phyloP scores from a whole-genome alignment of 805 yeast genomes.

The Ogataea glucozyma region DNA sequence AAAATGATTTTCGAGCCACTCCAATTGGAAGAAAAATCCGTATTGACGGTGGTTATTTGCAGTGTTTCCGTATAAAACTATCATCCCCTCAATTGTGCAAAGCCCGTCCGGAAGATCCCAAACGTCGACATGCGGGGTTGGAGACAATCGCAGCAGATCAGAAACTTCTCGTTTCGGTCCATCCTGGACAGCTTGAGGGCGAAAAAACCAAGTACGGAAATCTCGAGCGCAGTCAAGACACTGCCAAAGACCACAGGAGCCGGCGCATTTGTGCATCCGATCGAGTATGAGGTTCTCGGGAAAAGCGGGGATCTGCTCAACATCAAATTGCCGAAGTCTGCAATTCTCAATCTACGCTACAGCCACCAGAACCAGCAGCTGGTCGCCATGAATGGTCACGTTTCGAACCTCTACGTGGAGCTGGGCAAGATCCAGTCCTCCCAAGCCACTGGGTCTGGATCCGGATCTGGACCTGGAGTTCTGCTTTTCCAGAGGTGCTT shows the following conservation, averaged over 20 bases:
- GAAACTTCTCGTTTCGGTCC: slow-evolving; percentile 23
- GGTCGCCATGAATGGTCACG: slow-evolving; percentile 47
- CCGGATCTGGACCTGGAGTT: too few relatives aligned
- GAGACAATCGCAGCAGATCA: slow-evolving; percentile 3
- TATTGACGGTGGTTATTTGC: too few relatives aligned
- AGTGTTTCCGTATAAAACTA: too few relatives aligned
- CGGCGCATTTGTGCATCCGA: slow-evolving; percentile 49
- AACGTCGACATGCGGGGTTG: slow-evolving; percentile 4
- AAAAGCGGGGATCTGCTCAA: slow-evolving; percentile 40
- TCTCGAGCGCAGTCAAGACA: slow-evolving; percentile 25
- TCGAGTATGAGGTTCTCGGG: slow-evolving; percentile 45
- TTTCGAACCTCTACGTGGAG: slow-evolving; percentile 33
- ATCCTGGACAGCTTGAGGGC: slow-evolving; percentile 16
- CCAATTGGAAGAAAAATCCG: too few relatives aligned
- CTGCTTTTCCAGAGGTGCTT: slow-evolving; percentile 40
- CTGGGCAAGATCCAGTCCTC: slow-evolving; percentile 24
- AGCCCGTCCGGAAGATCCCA: too few relatives aligned
- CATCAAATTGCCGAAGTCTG: slow-evolving; percentile 45
- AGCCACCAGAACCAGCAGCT: slow-evolving; percentile 41
- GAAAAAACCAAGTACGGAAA: slow-evolving; percentile 7
- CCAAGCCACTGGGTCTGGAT: too few relatives aligned
- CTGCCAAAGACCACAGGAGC: slow-evolving; percentile 43
- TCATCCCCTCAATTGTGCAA: too few relatives aligned
- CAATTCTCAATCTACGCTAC: slow-evolving; percentile 38
- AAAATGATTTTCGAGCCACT: too few relatives aligned